phyloP scores from a whole-genome alignment of 306 rosid genomes.

The Cicer arietinum region DNA sequence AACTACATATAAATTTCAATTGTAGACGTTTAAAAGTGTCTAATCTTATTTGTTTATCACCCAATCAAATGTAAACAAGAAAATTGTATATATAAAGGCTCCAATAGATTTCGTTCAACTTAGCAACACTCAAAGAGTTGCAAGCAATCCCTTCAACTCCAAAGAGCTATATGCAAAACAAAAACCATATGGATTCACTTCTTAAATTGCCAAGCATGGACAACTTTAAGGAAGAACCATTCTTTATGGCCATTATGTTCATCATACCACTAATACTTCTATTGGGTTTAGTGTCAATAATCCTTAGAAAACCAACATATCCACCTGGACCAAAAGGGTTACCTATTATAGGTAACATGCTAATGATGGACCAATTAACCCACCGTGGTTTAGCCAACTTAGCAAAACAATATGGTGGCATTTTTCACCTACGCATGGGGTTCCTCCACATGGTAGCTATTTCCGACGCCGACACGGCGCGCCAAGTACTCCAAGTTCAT shows the following conservation, averaged over 20 bases:
- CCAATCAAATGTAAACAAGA: background rate
- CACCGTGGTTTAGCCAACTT: conserved; percentile 78
- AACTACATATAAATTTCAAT: no score
- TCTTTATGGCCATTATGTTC: conserved; percentile 32
- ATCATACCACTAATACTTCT: conserved; percentile 47
- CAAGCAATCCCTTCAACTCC: conserved; percentile 30
- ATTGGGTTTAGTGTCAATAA: conserved; percentile 34
- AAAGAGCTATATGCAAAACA: background rate
- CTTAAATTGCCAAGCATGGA: conserved; percentile 17
- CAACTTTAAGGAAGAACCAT: conserved; percentile 48
- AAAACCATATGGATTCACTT: conserved; percentile 44
- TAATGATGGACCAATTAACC: conserved; percentile 75
- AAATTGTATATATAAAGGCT: conserved; percentile 48
- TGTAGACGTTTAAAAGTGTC: background rate
- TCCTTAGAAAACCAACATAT: conserved; percentile 47
- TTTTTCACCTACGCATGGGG: conserved; percentile 81
- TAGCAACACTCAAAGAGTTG: conserved; percentile 55
- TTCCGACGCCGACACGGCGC: conserved; percentile 64
- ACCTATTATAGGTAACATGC: conserved; percentile 83
- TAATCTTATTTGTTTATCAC: background rate
- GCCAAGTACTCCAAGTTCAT: conserved; percentile 79
- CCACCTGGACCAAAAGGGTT: conserved; percentile 90
- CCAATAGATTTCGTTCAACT: conserved; percentile 12
- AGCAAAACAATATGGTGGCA: conserved; percentile 72
- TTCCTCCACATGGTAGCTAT: conserved; percentile 74